A percentile compares a stretch with the other conserved stretches of the same genome.
These are phyloP conservation scores for Ambrosiella xylebori DNA, from an alignment of 2,329 filamentous ascomycete species.

Conservation along the genomic window DNA sequence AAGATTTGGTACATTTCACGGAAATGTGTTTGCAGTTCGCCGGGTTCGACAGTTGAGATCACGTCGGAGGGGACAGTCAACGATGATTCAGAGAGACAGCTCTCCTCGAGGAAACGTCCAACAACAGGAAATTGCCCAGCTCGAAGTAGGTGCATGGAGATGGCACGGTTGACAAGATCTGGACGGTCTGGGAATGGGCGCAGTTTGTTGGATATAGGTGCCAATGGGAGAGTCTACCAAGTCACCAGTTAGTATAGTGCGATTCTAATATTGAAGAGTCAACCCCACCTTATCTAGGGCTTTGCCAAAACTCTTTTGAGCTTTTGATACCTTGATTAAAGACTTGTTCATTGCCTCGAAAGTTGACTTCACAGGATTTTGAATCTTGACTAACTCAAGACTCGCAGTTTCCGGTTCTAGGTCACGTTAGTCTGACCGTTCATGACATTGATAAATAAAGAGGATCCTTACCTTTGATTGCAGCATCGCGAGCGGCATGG, in stretches of 20 bases:
- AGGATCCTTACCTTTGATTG: conserved; percentile 44
- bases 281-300: conserved; percentile 57
- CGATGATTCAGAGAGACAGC: not conserved
- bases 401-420: conserved; percentile 29
- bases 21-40: conserved; percentile 60
- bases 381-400: conserved; percentile 63
- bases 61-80: conserved; percentile 13
- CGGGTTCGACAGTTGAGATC: conserved; percentile 21
- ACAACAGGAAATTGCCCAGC: conserved; percentile 88
- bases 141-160: conserved; percentile 88
- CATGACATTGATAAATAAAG: not conserved
- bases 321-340: conserved; percentile 66
- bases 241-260: not conserved
- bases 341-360: conserved; percentile 68
- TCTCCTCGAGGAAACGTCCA: conserved; percentile 66
- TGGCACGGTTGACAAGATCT: conserved; percentile 72
- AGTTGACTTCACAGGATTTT: conserved; percentile 66
- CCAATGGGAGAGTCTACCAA: conserved; percentile 45
- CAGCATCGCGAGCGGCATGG: conserved; percentile 51
- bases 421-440: not conserved
- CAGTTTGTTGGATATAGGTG: conserved; percentile 46
- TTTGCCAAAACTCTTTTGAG: conserved; percentile 70
- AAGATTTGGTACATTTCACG: conserved; percentile 82
- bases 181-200: conserved; percentile 40
- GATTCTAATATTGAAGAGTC: not conserved